These are phyloP conservation scores for Macadamia tetraphylla DNA, from an alignment of 164 flowering plant genomes.

Conservation along the genomic window DNA sequence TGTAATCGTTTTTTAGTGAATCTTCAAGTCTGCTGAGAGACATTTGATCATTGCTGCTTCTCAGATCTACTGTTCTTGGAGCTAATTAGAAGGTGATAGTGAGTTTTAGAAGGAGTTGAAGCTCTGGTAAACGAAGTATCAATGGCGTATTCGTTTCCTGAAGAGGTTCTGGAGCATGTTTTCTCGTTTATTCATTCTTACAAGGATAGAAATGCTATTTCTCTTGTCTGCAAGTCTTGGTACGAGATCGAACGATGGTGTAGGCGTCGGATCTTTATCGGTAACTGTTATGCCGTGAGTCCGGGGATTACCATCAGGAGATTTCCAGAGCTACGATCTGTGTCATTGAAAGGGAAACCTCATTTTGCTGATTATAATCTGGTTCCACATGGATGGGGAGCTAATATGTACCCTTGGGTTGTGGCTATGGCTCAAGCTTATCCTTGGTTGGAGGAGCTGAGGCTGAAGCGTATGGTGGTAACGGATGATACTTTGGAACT, in stretches of 20 bases:
- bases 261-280: constrained; percentile 54
- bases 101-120: background rate
- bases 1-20: no score
- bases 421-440: constrained; percentile 42
- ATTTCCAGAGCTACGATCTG: constrained; percentile 49
- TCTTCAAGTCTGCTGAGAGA: no score
- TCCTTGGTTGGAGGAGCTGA: constrained; percentile 68
- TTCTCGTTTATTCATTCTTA: constrained; percentile 10
- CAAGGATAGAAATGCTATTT: constrained; percentile 40
- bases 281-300: constrained; percentile 76
- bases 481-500: constrained; percentile 75
- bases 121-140: constrained; percentile 8
- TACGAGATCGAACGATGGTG: constrained; percentile 56
- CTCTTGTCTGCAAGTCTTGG: constrained; percentile 71
- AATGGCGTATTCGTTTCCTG: constrained; percentile 33
- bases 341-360: constrained; percentile 68
- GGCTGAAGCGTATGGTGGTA: constrained; percentile 87
- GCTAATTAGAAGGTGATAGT: background rate
- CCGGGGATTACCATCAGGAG: constrained; percentile 36
- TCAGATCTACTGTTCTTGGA: background rate
- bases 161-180: constrained; percentile 12
- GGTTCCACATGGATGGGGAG: constrained; percentile 95
- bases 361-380: constrained; percentile 73
- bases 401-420: constrained; percentile 64
- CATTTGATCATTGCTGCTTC: no score